Evolutionary conservation across 2,329 filamentous ascomycete genomes (phyloP), one percentile per base, ranked within the genome.

Genomic region (Colletotrichum sp.): DNA sequence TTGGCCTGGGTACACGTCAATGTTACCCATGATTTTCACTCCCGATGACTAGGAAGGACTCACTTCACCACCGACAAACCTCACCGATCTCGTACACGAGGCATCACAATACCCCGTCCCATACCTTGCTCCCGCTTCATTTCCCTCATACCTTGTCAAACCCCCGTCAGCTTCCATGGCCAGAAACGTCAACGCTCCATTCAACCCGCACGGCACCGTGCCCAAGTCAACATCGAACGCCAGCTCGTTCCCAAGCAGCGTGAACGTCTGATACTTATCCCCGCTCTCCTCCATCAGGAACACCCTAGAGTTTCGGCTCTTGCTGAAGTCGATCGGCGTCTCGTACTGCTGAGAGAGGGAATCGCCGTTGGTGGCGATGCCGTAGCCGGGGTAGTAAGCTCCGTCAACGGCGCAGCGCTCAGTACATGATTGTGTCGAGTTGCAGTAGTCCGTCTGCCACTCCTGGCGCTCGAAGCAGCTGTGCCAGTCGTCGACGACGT

Each of bases 171-270:
- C 83, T 9, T 90, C 87, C 90, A 92, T 92, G 76, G 87, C 84
- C 18, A 89, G 86, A 65, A 91, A 88, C 84, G 93, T 93, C 49
- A 94, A 83, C 32, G 92, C 92, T 68, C 91, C 91, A 83, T 94
- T 94, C 77, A 94, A 83, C 69, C 93, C 93, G 79, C 93, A 94
- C 39, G 80, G 89, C 30, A 93, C 86, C 72, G 89, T 88, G 32
- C 91, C 93, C 34, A 93, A 88, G 80, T 94, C 92, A 18, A 93
- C 91, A 72, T 93, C 92, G 73, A 94, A 93, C 44, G 90, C 90
- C 80, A 94, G 90, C 82, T 94, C 92, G 80, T 91, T 87, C 83
- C 90, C 90, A 75, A 90, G 85, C 68, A 93, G 85, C 72, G 90
- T 87, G 84, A 93, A 90, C 80, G 90, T 88, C 84, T 93, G 84